Evolutionary conservation across 2,329 filamentous ascomycete species (phyloP), one percentile per base, ranked within the genome.

Genomic region (Parafenestella ontariensis): DNA sequence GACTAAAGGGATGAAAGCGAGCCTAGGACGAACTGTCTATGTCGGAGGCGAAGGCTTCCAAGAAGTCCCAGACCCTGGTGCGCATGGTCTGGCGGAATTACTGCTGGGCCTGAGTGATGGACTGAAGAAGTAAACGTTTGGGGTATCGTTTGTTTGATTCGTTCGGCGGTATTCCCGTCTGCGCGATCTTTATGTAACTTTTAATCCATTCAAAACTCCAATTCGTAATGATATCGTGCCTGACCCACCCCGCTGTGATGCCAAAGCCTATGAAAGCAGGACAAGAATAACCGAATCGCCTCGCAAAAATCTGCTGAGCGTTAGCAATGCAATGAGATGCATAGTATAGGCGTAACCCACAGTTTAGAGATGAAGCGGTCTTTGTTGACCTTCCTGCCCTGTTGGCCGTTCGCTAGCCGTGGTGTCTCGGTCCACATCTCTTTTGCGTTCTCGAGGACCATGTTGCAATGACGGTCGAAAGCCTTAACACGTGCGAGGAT

Each of bases 391-490:
- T 90, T 88, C 70, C 89, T 83, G 51, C 93, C 93, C 80, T 92
- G 93, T 82, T 94, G 95, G 64, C 94, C 94, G 63, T 88, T 89
- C 20, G 90, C 87, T 71, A 91, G 84, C 57, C 87, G 83, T 44
- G 94, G 92, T 51, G 90, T 95, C 81, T 99, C 95, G 9, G 93
- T 97, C 95, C 95, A 99, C 94, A 99, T 98, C 81, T 99, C 95
- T 84, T 96, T 96, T 39, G 96, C 92, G 67, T 96, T 96, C 82
- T 96, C 92, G 43, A 97, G 83, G 3, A 96, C 91, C 95, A 99
- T 98, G 81, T 99, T 99, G 86, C 93, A 98, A 80, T 99, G 95
- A 57, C 95, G 86, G 79, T 99, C 95, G 76, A 99, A 99, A 6
- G 95, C 95, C 83, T 99, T 99, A 73, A 99, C 94, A 62, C 95